Base-by-base conservation (phyloP, 441 rosid genomes). In the Euphorbia corollata region DNA sequence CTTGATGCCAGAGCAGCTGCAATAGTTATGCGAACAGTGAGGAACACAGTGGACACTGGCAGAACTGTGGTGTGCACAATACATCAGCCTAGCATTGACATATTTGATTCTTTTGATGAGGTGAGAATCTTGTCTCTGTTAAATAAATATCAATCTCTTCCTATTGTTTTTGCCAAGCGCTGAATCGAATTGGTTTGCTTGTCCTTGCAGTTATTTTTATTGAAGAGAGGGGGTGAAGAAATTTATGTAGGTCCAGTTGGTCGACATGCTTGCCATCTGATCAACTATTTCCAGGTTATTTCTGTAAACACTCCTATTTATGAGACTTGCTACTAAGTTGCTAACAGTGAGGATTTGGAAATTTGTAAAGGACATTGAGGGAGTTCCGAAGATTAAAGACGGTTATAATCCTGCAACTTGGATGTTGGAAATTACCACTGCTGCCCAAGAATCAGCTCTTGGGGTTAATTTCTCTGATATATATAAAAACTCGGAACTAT, bases 1-100 rank as follows among this genome's bases (percentile, higher is more conserved):
- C 83, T 87, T 18, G 92, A 87, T 82, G 91, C 91, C 47, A 78
- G 91, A 64, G 91, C 91, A 10, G 91, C 91, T 19, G 91, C 88
- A 24, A 82, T 86, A 50, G 91, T 86, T 15, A 86, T 86, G 88
- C 79, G 90, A 81, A 82, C 91, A 1, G 91, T 86, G 51, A 80
- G 89, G 65, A 86, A 81, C 81, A 86, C 86, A 0, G 91, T 84
- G 34, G 87, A 86, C 72, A 86, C 91, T 0, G 91, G 92, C 24
- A 70, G 92, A 67, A 87, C 92, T 2, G 89, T 85, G 12, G 86
- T 85, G 45, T 87, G 92, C 79, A 85, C 92, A 43, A 87, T 87
- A 72, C 92, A 87, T 80, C 92, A 87, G 71, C 92, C 92, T 0
- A 87, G 89, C 72, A 85, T 87, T 0, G 92, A 87, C 65, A 83